phyloP scores from a whole-genome alignment of 805 yeast genomes.

The Starmerella stigmatis region DNA sequence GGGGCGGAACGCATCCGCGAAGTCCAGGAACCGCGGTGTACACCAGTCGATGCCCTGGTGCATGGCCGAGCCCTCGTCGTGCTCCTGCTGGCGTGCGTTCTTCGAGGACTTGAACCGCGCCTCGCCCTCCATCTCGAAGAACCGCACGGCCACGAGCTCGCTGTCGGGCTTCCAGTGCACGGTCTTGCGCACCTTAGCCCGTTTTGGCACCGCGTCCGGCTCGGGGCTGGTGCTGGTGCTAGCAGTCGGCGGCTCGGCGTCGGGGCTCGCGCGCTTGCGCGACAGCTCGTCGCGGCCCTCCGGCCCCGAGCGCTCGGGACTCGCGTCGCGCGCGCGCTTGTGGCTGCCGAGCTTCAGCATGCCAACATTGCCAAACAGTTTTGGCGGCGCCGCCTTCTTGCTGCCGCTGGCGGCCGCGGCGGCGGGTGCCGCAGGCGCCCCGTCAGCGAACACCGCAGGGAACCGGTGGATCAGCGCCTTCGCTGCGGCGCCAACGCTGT shows the following conservation, averaged over 20 bases:
- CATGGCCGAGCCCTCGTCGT: constrained; percentile 20
- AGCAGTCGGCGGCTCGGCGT: background rate
- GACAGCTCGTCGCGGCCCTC: no score
- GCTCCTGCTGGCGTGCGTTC: constrained; percentile 20
- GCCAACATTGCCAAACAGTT: constrained; percentile 14
- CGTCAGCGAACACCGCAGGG: background rate
- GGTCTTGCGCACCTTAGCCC: constrained; percentile 19
- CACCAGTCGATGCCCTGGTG: constrained; percentile 22
- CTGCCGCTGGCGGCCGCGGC: background rate
- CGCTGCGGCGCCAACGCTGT: constrained; percentile 1
- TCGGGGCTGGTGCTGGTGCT: background rate
- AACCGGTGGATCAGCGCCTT: background rate
- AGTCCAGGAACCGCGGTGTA: constrained; percentile 22
- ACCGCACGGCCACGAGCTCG: constrained; percentile 28
- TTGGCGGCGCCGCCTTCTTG: constrained; percentile 9
- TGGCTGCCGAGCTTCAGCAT: constrained; percentile 13
- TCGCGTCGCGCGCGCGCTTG: constrained; percentile 13
- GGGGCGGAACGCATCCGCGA: constrained; percentile 11
- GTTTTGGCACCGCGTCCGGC: constrained; percentile 14
- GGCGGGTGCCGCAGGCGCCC: background rate
- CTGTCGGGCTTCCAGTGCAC: constrained; percentile 30
- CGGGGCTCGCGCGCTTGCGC: no score
- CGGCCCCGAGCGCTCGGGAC: background rate
- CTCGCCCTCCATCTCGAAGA: constrained; percentile 25
- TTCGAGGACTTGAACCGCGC: constrained; percentile 22